Evolutionary conservation across 2,329 filamentous ascomycete genomes (phyloP), one percentile per base, ranked within the genome.

Genomic region (Phaeophleospora eucalypticola): DNA sequence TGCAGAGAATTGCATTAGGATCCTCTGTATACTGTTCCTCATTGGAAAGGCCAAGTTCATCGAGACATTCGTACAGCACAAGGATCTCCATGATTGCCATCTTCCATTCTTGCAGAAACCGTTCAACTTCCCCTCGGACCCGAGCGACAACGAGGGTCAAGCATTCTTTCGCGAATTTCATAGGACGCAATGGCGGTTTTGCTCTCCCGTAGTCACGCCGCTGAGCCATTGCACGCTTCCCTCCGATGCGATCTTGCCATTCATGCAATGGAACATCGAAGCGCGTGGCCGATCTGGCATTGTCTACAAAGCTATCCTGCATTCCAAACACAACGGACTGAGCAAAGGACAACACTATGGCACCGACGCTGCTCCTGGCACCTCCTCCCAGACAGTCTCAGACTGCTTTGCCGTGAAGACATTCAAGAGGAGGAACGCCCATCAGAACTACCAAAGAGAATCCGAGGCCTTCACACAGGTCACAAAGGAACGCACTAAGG

Each of bases 351-450:
- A n/a, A 14, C 4, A 35, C 4, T 16, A 35, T 14, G 4, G 4
- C 12, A 6, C n/a, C n/a, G n/a, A n/a, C n/a, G n/a, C n/a, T n/a
- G 37, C 27, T 20, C 3, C 18, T 17, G 16, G 19, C 19, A 37
- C 33, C 17, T n/a, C n/a, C n/a, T n/a, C n/a, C n/a, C n/a, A n/a
- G n/a, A n/a, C n/a, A n/a, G n/a, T n/a, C n/a, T n/a, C n/a, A n/a
- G n/a, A n/a, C n/a, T 24, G 15, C 17, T 53, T 49, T 38, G 50
- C 50, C 2, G 29, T 53, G 15, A 53, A 53, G 20, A 45, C 44
- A 1, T 49, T 46, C 20, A 33, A n/a, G n/a, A n/a, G n/a, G n/a
- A n/a, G 37, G 6, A 7, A 29, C 15, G 29, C 33, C 1, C 39
- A 48, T 16, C 18, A 38, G 20, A 35, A 32, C 32, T 36, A 34